Evolutionary conservation across 202 grass and related monocot species (phyloP).

Genomic region (Schoenoplectus tabernaemontani): DNA sequence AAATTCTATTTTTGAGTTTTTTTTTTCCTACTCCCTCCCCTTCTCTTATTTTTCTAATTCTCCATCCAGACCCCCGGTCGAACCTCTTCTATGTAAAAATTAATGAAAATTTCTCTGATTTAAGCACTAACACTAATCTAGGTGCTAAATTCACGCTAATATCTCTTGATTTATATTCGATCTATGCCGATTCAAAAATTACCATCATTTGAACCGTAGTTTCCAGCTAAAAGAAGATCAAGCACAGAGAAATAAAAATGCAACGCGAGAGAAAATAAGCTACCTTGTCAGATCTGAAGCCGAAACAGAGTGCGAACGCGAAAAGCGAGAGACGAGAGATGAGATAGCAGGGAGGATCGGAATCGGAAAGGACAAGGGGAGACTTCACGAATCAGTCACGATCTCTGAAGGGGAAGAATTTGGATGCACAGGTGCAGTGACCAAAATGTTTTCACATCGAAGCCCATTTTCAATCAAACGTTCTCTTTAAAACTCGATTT

Average conservation of each 20-base stretch:
- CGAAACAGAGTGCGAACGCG: not conserved
- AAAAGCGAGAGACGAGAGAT: not conserved
- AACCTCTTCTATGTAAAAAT: not conserved
- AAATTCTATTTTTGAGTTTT: too few species aligned
- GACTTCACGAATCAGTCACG: not conserved
- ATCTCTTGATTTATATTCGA: not conserved
- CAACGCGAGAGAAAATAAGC: not conserved
- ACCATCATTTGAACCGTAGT: not conserved
- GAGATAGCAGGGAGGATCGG: not conserved
- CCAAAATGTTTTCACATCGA: not conserved
- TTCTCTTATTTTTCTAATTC: not conserved
- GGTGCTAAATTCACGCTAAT: not conserved
- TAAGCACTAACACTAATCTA: not conserved
- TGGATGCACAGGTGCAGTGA: not conserved
- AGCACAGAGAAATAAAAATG: not conserved
- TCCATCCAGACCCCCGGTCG: not conserved
- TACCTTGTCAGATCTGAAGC: conserved; percentile 18
- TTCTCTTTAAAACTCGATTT: too few species aligned
- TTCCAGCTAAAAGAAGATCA: not conserved
- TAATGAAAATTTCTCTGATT: not conserved
- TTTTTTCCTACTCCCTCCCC: too few species aligned
- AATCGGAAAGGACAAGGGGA: not conserved
- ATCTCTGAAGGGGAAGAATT: not conserved
- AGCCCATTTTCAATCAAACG: not conserved
- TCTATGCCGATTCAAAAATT: not conserved